These are phyloP conservation scores for Fraxinus paxiana DNA, from an alignment of 305 asterid species.

Conservation along the genomic window DNA sequence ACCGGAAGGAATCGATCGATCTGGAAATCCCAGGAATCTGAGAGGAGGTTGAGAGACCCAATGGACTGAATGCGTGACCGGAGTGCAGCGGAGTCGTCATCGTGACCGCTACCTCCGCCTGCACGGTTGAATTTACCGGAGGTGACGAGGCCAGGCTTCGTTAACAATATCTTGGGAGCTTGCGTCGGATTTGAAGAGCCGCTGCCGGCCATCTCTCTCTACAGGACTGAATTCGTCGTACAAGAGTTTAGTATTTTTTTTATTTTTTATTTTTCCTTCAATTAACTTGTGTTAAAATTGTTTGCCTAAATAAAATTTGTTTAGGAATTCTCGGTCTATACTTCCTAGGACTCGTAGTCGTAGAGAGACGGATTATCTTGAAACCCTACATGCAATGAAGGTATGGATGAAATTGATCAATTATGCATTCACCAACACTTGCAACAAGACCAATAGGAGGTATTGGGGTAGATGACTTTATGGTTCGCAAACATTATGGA, in stretches of 20 bases:
- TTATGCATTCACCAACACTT: neutral
- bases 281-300: neutral
- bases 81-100: slow-evolving; percentile 65
- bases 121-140: slow-evolving; percentile 54
- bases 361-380: neutral
- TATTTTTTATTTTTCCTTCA: neutral
- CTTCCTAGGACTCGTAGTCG: neutral
- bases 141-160: slow-evolving; percentile 77
- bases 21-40: slow-evolving; percentile 82
- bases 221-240: neutral
- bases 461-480: neutral
- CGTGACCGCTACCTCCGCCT: slow-evolving; percentile 39
- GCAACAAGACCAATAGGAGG: neutral
- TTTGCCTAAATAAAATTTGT: neutral
- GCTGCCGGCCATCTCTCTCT: slow-evolving; percentile 37
- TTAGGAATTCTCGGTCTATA: neutral
- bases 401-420: neutral
- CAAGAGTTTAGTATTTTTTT: neutral
- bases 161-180: slow-evolving; percentile 80
- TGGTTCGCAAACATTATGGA: neutral
- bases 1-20: slow-evolving; percentile 86
- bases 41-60: slow-evolving; percentile 79
- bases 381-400: neutral
- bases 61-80: slow-evolving; percentile 73
- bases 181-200: slow-evolving; percentile 37